Base-by-base conservation (phyloP, 1,284 basidiomycete genomes). In the Inonotus obliquus region DNA sequence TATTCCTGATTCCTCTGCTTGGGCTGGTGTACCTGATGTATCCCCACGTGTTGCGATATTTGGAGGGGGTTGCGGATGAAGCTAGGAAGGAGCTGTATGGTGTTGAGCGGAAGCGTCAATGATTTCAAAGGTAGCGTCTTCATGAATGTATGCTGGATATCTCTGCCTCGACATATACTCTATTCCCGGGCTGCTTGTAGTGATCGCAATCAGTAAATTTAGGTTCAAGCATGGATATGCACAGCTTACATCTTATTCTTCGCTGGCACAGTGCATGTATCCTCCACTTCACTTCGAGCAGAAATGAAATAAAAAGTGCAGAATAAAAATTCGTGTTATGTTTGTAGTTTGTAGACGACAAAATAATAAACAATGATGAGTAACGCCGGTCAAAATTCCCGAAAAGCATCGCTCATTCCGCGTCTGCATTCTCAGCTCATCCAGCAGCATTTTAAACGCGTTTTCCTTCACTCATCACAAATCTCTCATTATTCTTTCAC, bases 1-100 rank as follows among this genome's bases (percentile, higher is more conserved):
- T 65, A 29, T 67, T 75, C 54, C 69, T 82, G 25, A 48, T 79
- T 21, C 63, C 68, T 32, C 65, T 78, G 23, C 67, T 76, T 39
- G 62, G 71, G 19, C 51, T 69, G 7, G 73, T 74, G 11, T 63
- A 65, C 5, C 60, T 73, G 25, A 55, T 71, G 9, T 72, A 75
- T 0, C 72, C 71, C 14, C 66, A 65, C 55, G 64, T 78, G 54
- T 68, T 69, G 53, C 65, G 60, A 14, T 72, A 70, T 55, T 54
- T 82, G 11, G 74, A 74, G 25, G 65, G 59, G 19, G 65, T 76
- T 5, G 77, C 71, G 11, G 65, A 53, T 39, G 67, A 74, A 57
- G 78, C 75, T 10, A 70, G 70, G 61, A 66, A 67, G 62, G 78
- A 80, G 61, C 23, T 66, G 49, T 45, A 44, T 17, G 32, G 32